A percentile compares a stretch with the other conserved stretches of the same genome.
Evolutionary conservation across 805 yeast genomes (phyloP).

Genomic region (Metschnikowia lochheadii): DNA sequence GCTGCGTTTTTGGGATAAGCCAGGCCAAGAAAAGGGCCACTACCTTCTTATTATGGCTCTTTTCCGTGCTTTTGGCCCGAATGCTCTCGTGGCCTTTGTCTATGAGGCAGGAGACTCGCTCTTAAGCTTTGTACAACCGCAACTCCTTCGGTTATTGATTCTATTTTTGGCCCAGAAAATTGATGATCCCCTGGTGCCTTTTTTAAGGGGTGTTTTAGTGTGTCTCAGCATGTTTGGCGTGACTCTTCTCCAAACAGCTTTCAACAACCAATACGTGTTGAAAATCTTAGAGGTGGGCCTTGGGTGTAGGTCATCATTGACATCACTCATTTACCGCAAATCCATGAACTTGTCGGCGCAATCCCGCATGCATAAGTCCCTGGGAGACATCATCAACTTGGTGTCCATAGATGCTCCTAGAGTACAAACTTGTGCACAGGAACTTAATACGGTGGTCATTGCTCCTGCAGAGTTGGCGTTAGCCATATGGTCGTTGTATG

Average conservation of each 20-base stretch:
- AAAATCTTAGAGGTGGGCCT: constrained; percentile 55
- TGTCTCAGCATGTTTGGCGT: constrained; percentile 49
- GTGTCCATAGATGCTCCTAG: constrained; percentile 24
- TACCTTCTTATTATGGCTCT: constrained; percentile 18
- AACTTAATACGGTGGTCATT: constrained; percentile 14
- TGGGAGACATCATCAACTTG: constrained; percentile 24
- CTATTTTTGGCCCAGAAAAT: constrained; percentile 47
- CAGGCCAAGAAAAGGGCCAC: constrained; percentile 5
- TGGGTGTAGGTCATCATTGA: constrained; percentile 20
- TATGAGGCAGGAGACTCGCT: constrained; percentile 23
- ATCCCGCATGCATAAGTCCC: constrained; percentile 15
- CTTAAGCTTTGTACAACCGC: constrained; percentile 74
- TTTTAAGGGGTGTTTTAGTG: constrained; percentile 15
- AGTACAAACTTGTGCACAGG: constrained; percentile 20
- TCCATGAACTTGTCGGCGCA: constrained; percentile 18
- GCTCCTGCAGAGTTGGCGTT: constrained; percentile 18
- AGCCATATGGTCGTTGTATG: constrained; percentile 21
- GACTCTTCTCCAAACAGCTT: constrained; percentile 55
- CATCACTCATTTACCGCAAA: constrained; percentile 22
- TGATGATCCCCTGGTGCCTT: constrained; percentile 11
- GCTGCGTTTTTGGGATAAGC: constrained; percentile 16
- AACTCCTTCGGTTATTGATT: constrained; percentile 64
- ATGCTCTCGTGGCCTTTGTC: constrained; percentile 19
- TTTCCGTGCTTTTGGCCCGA: constrained; percentile 25
- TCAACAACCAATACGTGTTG: constrained; percentile 66